phyloP scores from a whole-genome alignment of 2,329 filamentous ascomycete species.

The Graphiopsis chlorocephala region DNA sequence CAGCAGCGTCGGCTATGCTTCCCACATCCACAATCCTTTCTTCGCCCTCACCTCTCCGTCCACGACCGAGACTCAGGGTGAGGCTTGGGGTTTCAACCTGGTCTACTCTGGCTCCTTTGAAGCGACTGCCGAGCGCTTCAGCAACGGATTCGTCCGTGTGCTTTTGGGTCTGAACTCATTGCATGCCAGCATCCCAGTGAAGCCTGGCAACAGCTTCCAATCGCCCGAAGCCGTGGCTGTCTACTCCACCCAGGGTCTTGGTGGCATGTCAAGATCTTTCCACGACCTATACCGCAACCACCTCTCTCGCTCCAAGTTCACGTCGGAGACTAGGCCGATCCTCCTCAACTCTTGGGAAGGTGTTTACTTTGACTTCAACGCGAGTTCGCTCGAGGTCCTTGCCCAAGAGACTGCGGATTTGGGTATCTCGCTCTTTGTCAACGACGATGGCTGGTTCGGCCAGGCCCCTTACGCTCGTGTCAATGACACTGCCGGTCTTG shows the following conservation, averaged over 20 bases:
- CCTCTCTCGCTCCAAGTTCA: slow-evolving; percentile 57
- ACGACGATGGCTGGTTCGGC: slow-evolving; percentile 68
- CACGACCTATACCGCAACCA: slow-evolving; percentile 62
- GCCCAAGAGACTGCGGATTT: slow-evolving; percentile 57
- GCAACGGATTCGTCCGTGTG: slow-evolving; percentile 60
- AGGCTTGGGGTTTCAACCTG: slow-evolving; percentile 64
- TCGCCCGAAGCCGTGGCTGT: slow-evolving; percentile 63
- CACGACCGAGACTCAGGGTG: slow-evolving; percentile 60
- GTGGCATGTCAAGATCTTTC: slow-evolving; percentile 61
- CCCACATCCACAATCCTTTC: slow-evolving; percentile 64
- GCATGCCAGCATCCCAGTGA: slow-evolving; percentile 59
- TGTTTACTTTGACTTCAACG: slow-evolving; percentile 57
- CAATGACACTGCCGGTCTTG: slow-evolving; percentile 57
- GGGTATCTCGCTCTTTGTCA: slow-evolving; percentile 62
- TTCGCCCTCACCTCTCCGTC: slow-evolving; percentile 55
- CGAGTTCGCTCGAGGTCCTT: slow-evolving; percentile 54
- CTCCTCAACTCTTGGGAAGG: slow-evolving; percentile 68
- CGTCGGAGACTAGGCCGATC: slow-evolving; percentile 50
- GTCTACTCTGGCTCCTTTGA: slow-evolving; percentile 64
- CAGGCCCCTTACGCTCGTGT: slow-evolving; percentile 56
- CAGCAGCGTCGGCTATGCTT: slow-evolving; percentile 61
- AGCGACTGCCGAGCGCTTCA: slow-evolving; percentile 60
- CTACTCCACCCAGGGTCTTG: slow-evolving; percentile 58
- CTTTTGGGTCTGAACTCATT: slow-evolving; percentile 60
- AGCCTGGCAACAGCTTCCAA: slow-evolving; percentile 55